A percentile compares a stretch with the other conserved stretches of the same genome.
These are phyloP conservation scores for Dryas alaskensis DNA, from an alignment of 306 rosid genomes.

Conservation along the genomic window DNA sequence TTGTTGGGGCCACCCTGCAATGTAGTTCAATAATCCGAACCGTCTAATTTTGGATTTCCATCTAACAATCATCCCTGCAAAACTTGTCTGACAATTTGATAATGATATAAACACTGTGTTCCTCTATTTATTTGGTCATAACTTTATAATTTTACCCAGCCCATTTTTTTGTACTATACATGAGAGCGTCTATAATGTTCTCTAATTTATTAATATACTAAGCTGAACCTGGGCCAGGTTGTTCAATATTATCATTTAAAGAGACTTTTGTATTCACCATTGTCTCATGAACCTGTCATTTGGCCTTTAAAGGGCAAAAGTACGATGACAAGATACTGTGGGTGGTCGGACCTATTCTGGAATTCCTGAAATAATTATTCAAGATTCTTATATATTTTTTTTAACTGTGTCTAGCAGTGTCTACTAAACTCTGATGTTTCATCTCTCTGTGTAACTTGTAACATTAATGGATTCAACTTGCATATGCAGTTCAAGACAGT, in stretches of 20 bases:
- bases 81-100: too few species aligned
- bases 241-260: background rate
- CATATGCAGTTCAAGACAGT: conserved; percentile 56
- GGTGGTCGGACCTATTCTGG: background rate
- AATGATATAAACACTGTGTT: too few species aligned
- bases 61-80: too few species aligned
- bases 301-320: background rate
- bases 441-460: background rate
- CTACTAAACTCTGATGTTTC: background rate
- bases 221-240: conserved; percentile 19
- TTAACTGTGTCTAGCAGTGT: background rate
- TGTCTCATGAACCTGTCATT: background rate
- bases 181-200: background rate
- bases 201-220: background rate
- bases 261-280: background rate
- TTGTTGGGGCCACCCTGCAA: too few species aligned
- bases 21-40: too few species aligned
- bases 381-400: background rate
- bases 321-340: background rate
- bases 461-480: conserved; percentile 27
- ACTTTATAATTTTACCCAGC: too few species aligned
- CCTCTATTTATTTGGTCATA: too few species aligned
- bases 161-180: background rate
- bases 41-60: too few species aligned
- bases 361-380: background rate